A percentile compares a stretch with the other conserved stretches of the same genome.
These are phyloP conservation scores for Arbutus unedo DNA, from an alignment of 148 eudicot species.

Conservation along the genomic window DNA sequence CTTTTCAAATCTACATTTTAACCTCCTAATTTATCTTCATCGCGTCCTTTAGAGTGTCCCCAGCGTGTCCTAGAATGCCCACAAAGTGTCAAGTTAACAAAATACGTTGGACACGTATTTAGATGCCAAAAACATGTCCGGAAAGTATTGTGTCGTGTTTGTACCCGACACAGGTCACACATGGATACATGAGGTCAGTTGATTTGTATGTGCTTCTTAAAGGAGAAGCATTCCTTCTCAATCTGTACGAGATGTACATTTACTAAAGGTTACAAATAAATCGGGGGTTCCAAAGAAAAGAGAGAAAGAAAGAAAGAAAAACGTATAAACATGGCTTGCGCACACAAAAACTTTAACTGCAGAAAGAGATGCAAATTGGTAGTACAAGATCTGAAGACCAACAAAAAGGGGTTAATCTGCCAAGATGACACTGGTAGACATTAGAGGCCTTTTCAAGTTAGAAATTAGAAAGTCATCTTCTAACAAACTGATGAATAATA, in stretches of 20 bases:
- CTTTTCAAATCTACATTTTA: no score
- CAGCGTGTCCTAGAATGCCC: no score
- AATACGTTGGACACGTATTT: no score
- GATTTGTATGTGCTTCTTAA: no score
- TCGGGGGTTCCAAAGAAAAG: not conserved
- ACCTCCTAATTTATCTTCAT: no score
- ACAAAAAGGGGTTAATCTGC: not conserved
- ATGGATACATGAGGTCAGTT: no score
- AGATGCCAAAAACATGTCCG: no score
- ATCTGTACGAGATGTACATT: not conserved
- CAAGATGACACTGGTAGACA: not conserved
- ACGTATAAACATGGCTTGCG: not conserved
- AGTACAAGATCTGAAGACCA: not conserved
- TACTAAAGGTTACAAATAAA: not conserved
- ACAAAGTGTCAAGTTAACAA: no score
- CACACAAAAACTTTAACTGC: not conserved
- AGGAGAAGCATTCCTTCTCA: not conserved
- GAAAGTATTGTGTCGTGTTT: no score
- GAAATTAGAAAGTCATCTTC: not conserved
- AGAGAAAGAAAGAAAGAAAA: not conserved
- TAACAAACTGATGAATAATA: not conserved
- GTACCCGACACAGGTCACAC: no score
- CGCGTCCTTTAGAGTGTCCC: no score
- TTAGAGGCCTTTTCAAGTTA: not conserved
- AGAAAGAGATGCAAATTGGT: not conserved